These are phyloP conservation scores for Kwoniella bestiolae DNA, from an alignment of 768 basidiomycete genomes.

Conservation along the genomic window DNA sequence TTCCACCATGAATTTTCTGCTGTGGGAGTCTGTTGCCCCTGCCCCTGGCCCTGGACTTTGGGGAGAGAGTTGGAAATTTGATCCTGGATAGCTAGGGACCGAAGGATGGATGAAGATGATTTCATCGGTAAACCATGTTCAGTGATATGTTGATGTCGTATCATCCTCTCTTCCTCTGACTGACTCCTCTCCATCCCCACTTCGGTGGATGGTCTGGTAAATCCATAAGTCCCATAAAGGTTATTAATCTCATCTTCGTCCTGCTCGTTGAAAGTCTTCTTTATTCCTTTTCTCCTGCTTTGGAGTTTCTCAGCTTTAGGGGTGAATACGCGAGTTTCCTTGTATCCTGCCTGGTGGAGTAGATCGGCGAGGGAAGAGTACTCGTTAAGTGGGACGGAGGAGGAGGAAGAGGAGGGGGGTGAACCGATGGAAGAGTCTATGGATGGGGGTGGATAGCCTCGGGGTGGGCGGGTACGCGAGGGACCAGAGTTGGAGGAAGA, in stretches of 20 bases:
- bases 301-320: slow-evolving; percentile 68
- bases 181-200: not conserved
- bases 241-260: slow-evolving; percentile 32
- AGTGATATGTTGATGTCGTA: slow-evolving; percentile 36
- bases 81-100: slow-evolving; percentile 38
- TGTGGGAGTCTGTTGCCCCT: slow-evolving; percentile 2
- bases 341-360: slow-evolving; percentile 84
- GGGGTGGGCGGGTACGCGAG: slow-evolving; percentile 18
- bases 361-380: slow-evolving; percentile 86
- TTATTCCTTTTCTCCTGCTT: slow-evolving; percentile 21
- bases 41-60: no score
- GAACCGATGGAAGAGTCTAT: slow-evolving; percentile 19
- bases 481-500: slow-evolving; percentile 16
- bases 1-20: slow-evolving; percentile 36
- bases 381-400: slow-evolving; percentile 21
- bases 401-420: slow-evolving; percentile 5
- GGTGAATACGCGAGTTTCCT: slow-evolving; percentile 86
- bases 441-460: slow-evolving; percentile 21
- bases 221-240: slow-evolving; percentile 38
- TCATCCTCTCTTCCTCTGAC: not conserved
- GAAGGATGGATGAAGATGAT: slow-evolving; percentile 38
- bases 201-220: slow-evolving; percentile 4
- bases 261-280: slow-evolving; percentile 42
- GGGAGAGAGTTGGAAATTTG: slow-evolving; percentile 4
- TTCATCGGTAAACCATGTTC: slow-evolving; percentile 45